Evolutionary conservation across 2,329 filamentous ascomycete species (phyloP).

Genomic region (Teratosphaeria pseudoeucalypti): DNA sequence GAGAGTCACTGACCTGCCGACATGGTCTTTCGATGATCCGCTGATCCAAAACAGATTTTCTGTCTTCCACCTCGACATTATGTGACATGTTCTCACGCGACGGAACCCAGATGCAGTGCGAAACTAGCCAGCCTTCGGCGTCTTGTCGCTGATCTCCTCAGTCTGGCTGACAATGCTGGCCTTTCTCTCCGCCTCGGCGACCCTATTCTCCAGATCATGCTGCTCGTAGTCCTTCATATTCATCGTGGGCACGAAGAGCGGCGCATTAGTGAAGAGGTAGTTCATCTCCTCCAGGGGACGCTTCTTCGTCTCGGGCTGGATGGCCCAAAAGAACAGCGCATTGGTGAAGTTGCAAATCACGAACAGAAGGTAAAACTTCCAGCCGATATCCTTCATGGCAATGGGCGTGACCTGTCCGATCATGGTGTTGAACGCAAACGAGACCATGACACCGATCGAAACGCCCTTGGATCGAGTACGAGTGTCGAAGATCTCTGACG

Average conservation of each 20-base stretch:
- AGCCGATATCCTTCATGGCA: constrained; percentile 46
- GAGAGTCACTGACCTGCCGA: too few relatives aligned
- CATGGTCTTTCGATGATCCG: too few relatives aligned
- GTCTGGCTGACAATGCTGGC: constrained; percentile 16
- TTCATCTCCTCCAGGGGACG: constrained; percentile 47
- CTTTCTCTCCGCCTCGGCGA: constrained; percentile 49
- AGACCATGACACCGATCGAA: constrained; percentile 60
- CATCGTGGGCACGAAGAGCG: constrained; percentile 51
- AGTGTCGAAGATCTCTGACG: constrained; percentile 51
- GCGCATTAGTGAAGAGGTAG: constrained; percentile 50
- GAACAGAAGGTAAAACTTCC: constrained; percentile 51
- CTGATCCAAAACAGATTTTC: too few relatives aligned
- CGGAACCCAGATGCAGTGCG: not conserved
- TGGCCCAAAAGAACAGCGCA: constrained; percentile 55
- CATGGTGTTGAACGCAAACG: constrained; percentile 68
- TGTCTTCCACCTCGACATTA: not conserved
- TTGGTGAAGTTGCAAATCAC: constrained; percentile 59
- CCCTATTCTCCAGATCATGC: constrained; percentile 49
- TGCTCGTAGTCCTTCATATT: constrained; percentile 43
- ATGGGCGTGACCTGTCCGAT: constrained; percentile 59
- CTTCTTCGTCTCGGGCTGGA: constrained; percentile 56
- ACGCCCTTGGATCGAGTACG: constrained; percentile 65
- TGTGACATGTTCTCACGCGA: not conserved
- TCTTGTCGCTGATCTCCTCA: constrained; percentile 20
- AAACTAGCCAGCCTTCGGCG: not conserved